Evolutionary conservation across 2,329 filamentous ascomycete species (phyloP).

Genomic region (Colletotrichum sp.): DNA sequence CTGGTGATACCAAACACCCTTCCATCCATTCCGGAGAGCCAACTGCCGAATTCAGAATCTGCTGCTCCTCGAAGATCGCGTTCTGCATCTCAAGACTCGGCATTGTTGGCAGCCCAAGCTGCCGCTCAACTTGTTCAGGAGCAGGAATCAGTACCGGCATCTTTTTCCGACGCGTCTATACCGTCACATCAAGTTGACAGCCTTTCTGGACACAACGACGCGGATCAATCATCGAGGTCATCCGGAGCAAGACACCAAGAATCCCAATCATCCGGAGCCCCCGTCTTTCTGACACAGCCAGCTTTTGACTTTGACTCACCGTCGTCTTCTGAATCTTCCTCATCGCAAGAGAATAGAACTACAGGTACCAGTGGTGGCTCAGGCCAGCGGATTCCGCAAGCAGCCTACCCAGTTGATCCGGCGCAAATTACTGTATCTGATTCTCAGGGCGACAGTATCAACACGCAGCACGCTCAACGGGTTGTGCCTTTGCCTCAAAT

Average conservation of each 20-base stretch:
- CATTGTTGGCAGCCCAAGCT: neutral
- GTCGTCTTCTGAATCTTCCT: neutral
- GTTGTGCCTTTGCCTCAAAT: constrained; percentile 1
- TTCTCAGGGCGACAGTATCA: neutral
- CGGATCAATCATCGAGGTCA: neutral
- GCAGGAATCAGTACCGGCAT: neutral
- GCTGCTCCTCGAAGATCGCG: neutral
- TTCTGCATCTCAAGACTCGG: neutral
- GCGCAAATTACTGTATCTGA: neutral
- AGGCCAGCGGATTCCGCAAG: neutral
- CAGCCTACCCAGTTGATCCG: neutral
- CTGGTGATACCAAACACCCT: neutral
- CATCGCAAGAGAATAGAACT: neutral
- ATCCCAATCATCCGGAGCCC: neutral
- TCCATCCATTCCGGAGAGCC: neutral
- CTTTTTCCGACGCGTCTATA: neutral
- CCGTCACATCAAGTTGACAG: constrained; percentile 13
- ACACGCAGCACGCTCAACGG: constrained; percentile 22
- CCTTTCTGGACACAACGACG: neutral
- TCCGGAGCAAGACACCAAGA: neutral
- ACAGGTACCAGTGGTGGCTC: neutral
- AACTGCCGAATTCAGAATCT: neutral
- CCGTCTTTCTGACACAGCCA: constrained; percentile 12
- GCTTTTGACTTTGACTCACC: constrained; percentile 1
- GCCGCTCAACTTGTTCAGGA: neutral